Percentiles rank a stretch among this genome's conserved stretches.
Conservation (phyloP, 106 monocot species). For the Acorus gramineus region DNA sequence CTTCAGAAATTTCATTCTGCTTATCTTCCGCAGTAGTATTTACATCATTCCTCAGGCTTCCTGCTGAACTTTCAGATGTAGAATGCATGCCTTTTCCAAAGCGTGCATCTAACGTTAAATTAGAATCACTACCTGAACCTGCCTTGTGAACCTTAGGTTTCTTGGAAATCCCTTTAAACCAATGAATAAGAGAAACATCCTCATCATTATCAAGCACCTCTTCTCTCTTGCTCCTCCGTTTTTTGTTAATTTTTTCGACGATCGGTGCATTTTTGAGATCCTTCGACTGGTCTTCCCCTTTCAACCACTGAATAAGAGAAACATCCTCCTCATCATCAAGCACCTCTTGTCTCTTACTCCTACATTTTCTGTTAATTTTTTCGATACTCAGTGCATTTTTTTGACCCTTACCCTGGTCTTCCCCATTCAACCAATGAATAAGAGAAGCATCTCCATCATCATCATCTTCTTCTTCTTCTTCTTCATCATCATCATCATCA, state of each 20-base stretch:
- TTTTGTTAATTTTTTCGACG: conserved; percentile 1
- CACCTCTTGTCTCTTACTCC: conserved; percentile 2
- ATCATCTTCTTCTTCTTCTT: too few relatives aligned
- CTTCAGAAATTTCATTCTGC: conserved; percentile 1
- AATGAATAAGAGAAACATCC: conserved; percentile 30
- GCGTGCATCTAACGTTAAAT: not conserved
- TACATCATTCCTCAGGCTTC: not conserved
- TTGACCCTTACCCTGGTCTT: conserved; percentile 3
- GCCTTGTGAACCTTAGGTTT: conserved; percentile 15
- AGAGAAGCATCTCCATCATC: conserved; percentile 9
- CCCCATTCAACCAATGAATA: conserved; percentile 24
- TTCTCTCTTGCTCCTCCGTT: conserved; percentile 2
- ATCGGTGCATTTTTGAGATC: not conserved
- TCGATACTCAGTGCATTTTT: not conserved
- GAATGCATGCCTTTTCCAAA: not conserved
- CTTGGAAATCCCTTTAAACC: conserved; percentile 25
- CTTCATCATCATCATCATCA: too few relatives aligned
- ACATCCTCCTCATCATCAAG: conserved; percentile 15
- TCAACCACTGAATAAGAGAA: conserved; percentile 34
- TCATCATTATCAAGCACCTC: conserved; percentile 15
- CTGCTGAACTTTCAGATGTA: not conserved
- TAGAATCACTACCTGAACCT: conserved; percentile 4
- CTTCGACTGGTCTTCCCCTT: conserved; percentile 5
- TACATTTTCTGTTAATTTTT: conserved; percentile 4
- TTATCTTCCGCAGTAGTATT: not conserved